Base-by-base conservation (phyloP, 495 filamentous ascomycete species). In the Patellaria atrata region DNA sequence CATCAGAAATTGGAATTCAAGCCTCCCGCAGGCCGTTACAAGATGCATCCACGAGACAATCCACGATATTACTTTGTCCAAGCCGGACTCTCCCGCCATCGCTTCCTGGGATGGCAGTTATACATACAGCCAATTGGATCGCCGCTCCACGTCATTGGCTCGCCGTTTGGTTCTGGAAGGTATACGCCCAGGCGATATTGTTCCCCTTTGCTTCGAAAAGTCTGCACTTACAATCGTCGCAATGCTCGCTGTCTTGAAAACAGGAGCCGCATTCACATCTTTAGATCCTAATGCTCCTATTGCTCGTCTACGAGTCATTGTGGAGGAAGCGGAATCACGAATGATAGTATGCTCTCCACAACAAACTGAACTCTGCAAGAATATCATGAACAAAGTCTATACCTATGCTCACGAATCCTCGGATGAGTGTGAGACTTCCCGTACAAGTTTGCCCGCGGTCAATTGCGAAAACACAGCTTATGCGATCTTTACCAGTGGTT, bases 401-500 rank as follows among this genome's bases (percentile, higher is more conserved):
- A 22, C 21, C 12, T 22, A 41, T 4, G 37, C 40, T 24, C 31
- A 25, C 13, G 17, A 41, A 5, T 22, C 42, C 6, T 40, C 42
- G 2, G 37, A n/a, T 34, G 11, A 35, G 13, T 22, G 29, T 45
- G 28, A 26, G 25, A 35, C 14, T 16, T 10, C 24, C 35, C 4
- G 17, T 12, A 5, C 5, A 22, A 20, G 13, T 31, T 10, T 5
- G 15, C 14, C 1, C 17, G 11, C 9, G 7, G 5, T 16, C 30
- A 5, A 33, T 5, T 8, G 44, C 23, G 33, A 43, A 25, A 45
- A 36, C 14, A 31, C 44, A 8, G 50, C 46, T 0, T 60, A 45
- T 35, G 37, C 48, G 15, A 61, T 70, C 14, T 71, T 67, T 42
- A 71, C 67, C 4, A 67, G 62, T 14, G 67, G 67, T 5, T 63